These are phyloP conservation scores for Aspergillus homomorphus DNA, from an alignment of 495 filamentous ascomycete genomes.

Conservation along the genomic window DNA sequence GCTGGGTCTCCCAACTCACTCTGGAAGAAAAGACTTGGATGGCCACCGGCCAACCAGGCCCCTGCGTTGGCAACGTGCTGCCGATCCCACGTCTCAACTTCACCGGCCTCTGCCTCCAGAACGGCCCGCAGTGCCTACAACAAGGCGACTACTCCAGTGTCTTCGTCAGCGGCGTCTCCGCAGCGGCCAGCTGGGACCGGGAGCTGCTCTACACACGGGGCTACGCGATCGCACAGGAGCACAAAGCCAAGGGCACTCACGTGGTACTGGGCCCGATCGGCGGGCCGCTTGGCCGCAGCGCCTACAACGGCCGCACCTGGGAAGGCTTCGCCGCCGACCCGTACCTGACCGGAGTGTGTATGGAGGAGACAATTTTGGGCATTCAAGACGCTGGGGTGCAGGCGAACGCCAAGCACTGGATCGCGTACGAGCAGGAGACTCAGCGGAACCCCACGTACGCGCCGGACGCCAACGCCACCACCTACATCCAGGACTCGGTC, in stretches of 20 bases:
- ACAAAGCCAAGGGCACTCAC: conserved; percentile 52
- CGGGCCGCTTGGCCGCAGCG: conserved; percentile 52
- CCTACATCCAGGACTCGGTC: conserved; percentile 73
- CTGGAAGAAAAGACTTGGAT: conserved; percentile 80
- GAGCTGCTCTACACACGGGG: conserved; percentile 61
- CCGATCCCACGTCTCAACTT: conserved; percentile 42
- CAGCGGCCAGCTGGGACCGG: conserved; percentile 69
- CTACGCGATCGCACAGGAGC: conserved; percentile 57
- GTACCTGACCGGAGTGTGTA: conserved; percentile 55
- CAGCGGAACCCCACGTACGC: conserved; percentile 26
- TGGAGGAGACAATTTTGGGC: conserved; percentile 52
- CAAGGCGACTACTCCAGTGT: conserved; percentile 49
- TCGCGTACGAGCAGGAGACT: conserved; percentile 58
- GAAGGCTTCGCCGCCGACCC: conserved; percentile 72
- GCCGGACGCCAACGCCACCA: conserved; percentile 62
- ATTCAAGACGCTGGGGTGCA: conserved; percentile 57
- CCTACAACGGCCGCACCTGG: conserved; percentile 60
- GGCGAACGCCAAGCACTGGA: conserved; percentile 58
- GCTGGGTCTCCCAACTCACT: conserved; percentile 70
- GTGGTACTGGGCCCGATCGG: conserved; percentile 50
- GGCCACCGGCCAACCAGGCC: conserved; percentile 68
- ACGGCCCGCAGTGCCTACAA: conserved; percentile 53
- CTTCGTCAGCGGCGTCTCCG: conserved; percentile 54
- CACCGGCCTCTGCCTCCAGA: conserved; percentile 51
- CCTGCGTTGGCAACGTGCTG: conserved; percentile 73